Base-by-base conservation (phyloP, 805 yeast species). In the Nakazawaea sp. region DNA sequence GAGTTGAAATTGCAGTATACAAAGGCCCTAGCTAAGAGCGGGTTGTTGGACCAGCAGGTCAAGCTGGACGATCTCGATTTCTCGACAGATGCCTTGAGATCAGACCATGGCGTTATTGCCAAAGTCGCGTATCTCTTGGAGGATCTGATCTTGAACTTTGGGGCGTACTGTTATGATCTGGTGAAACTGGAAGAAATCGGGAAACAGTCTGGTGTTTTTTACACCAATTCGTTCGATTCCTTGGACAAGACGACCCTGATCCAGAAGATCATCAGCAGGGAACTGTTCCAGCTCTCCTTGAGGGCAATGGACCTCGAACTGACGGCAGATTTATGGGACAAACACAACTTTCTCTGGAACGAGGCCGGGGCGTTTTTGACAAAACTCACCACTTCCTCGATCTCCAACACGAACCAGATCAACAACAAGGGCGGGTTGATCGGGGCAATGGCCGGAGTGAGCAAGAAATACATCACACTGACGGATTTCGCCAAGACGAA, bases 141-240 rank as follows among this genome's bases (percentile, higher is more conserved):
- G 12, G 52, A 48, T 4, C 42, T 64, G 3, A 54, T 74, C 31
- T 50, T 62, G 19, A 68, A 65, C 27, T 67, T 58, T 47, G 75
- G 73, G 8, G 74, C 76, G 0, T 57, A 62, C 31, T 66, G 68
- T 38, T 63, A 52, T 42, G 74, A 68, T 45, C 43, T 55, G 27
- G 46, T 43, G n/a, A 50, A 58, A 19, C 44, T 53, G 19, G 45
- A 55, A 1, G 66, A 56, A 31, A 52, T 62, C 7, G 75, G 72
- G 3, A 64, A 67, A 43, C 80, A 74, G 46, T 49, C 64, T 23
- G 81, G 80, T 7, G 66, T 66, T 0, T 69, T 72, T 41, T 43
- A 76, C 36, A 61, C 69, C 7, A 72, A 68, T 42, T 69, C 77
- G 0, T 65, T 71, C 43, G 73, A 70, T 43, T 66, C 74, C 27